Evolutionary conservation across 768 basidiomycete genomes (phyloP), one percentile per base, ranked within the genome.

Genomic region (Leccinum boreale): DNA sequence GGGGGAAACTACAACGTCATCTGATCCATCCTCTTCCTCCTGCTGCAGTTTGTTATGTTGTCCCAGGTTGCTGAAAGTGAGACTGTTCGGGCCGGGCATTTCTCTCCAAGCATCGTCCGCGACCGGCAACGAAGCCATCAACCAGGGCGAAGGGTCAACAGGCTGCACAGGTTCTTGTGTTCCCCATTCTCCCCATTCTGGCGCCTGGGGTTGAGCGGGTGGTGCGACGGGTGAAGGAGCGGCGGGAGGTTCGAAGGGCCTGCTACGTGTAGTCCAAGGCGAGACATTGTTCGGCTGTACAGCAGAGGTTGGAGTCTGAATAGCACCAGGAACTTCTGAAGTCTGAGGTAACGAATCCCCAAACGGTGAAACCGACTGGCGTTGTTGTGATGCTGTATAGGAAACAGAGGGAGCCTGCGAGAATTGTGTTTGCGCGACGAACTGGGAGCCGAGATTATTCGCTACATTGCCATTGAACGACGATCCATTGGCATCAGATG

Each of bases 31-130:
- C 24, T 67, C 75, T 35, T 75, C 67, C 31, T 76, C 74, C 48
- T 79, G 73, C 56, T 82, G 78, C 51, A 82, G 74, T 60, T 79
- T 79, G 58, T 84, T 83, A 61, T 85, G 84, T 51, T 85, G 83
- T 9, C 80, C 82, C 19, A 85, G 71, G 62, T 84, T 85, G 53
- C 78, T 81, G 56, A 81, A 76, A 0, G 85, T 84, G 19, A 86
- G 74, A 58, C 81, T 82, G 58, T 79, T 77, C 11, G 79, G 75
- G 15, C 76, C 77, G 2, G 75, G 74, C 19, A 65, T 56, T 47
- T 74, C 69, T 36, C 67, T 69, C 85, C 84, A 85, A 50, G 67
- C 74, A 17, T 81, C 80, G 35, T 82, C 78, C 0, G 75, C 68
- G 35, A 67, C 65, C 23, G 76, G 76, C 54, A 84, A 75, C 5